Evolutionary conservation across 768 basidiomycete species (phyloP).

Genomic region (Hypholoma fasciculare): DNA sequence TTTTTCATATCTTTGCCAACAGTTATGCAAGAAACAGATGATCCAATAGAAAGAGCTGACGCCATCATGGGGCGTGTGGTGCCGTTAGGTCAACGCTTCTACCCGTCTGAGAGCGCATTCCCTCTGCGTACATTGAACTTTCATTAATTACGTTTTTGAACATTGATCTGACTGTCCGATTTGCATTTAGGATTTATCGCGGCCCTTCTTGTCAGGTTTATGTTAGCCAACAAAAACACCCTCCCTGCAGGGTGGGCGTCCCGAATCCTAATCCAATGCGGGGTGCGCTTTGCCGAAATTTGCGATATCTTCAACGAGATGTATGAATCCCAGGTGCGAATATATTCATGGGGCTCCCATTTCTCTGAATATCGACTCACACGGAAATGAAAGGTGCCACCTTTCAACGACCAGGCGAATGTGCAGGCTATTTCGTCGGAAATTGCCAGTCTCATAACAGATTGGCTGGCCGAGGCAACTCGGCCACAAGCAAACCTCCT

Average conservation of each 20-base stretch:
- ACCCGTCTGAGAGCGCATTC: conserved; percentile 89
- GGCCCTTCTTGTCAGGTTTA: conserved; percentile 73
- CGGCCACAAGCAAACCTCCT: conserved; percentile 67
- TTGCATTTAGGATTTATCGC: conserved; percentile 65
- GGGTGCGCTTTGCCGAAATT: conserved; percentile 77
- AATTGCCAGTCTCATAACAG: conserved; percentile 75
- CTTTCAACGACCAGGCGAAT: conserved; percentile 79
- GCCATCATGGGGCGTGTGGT: conserved; percentile 63
- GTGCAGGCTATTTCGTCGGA: conserved; percentile 81
- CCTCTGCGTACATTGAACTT: conserved; percentile 64
- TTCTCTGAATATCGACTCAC: background rate
- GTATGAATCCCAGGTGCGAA: conserved; percentile 82
- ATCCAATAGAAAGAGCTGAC: conserved; percentile 56
- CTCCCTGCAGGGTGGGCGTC: conserved; percentile 83
- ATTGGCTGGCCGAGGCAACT: conserved; percentile 80
- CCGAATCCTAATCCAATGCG: conserved; percentile 75
- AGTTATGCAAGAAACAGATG: conserved; percentile 61
- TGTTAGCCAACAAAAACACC: conserved; percentile 54
- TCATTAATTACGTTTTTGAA: conserved; percentile 5
- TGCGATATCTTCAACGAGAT: conserved; percentile 87
- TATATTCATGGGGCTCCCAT: background rate
- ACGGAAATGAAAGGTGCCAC: conserved; percentile 57
- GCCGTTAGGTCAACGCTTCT: conserved; percentile 81
- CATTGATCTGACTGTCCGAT: conserved; percentile 3
- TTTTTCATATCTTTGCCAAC: conserved; percentile 5